phyloP scores from a whole-genome alignment of 495 filamentous ascomycete genomes.

The Bathelium albidoporum region DNA sequence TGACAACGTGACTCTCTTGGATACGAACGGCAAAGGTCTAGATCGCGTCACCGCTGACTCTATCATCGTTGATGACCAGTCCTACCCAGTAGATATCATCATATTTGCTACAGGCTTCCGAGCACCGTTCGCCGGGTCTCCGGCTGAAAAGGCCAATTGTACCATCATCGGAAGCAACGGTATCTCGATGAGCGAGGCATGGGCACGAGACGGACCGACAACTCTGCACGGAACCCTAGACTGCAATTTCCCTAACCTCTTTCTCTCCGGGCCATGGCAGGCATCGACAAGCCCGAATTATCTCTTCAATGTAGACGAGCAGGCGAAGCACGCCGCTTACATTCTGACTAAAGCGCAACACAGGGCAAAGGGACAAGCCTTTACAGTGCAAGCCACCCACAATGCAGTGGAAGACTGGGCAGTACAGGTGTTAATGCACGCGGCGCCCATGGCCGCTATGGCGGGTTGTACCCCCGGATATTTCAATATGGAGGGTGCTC shows the following conservation, averaged over 20 bases:
- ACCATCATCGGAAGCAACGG: conserved; percentile 35
- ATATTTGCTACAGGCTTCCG: conserved; percentile 41
- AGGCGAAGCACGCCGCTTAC: conserved; percentile 35
- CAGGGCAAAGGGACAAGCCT: conserved; percentile 17
- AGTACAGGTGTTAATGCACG: conserved; percentile 32
- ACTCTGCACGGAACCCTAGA: conserved; percentile 41
- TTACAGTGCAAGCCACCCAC: conserved; percentile 34
- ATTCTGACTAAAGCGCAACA: conserved; percentile 37
- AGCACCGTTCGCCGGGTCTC: conserved; percentile 23
- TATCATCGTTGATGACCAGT: conserved; percentile 30
- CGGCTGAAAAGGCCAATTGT: conserved; percentile 32
- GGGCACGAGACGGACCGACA: conserved; percentile 22
- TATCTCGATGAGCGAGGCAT: conserved; percentile 36
- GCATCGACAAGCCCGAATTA: conserved; percentile 32
- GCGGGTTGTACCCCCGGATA: conserved; percentile 49
- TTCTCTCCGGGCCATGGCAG: conserved; percentile 37
- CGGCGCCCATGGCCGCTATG: conserved; percentile 31
- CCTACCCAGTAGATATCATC: conserved; percentile 32
- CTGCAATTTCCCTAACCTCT: conserved; percentile 45
- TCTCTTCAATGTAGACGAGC: conserved; percentile 32
- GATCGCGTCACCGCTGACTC: conserved; percentile 30
- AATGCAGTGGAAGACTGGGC: conserved; percentile 41
- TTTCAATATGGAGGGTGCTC: conserved; percentile 40
- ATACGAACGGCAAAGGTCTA: conserved; percentile 44
- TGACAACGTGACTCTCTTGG: conserved; percentile 33